Evolutionary conservation across 768 basidiomycete species (phyloP).

Genomic region (Lentinus tigrinus): DNA sequence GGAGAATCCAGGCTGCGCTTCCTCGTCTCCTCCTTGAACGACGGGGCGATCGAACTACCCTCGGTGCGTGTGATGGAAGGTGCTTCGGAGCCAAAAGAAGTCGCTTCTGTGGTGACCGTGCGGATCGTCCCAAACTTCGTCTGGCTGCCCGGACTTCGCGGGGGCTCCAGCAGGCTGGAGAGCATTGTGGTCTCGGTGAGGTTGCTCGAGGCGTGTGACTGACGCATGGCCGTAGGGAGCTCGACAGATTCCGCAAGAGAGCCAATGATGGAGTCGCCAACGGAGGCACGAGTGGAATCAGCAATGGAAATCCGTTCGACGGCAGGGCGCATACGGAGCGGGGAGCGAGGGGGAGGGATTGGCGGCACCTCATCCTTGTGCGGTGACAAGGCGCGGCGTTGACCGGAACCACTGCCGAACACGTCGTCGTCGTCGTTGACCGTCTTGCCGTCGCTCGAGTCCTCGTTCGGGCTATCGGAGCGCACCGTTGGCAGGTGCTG

Average conservation of each 20-base stretch:
- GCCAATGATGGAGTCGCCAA: constrained; percentile 39
- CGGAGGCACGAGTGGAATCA: constrained; percentile 28
- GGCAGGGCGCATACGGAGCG: constrained; percentile 43
- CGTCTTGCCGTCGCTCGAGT: constrained; percentile 31
- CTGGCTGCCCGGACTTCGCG: constrained; percentile 38
- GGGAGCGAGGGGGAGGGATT: constrained; percentile 48
- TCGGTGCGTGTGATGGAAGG: constrained; percentile 68
- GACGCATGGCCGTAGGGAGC: constrained; percentile 40
- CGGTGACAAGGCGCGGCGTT: constrained; percentile 21
- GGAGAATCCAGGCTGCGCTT: constrained; percentile 30
- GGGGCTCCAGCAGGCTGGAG: constrained; percentile 43
- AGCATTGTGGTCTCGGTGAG: constrained; percentile 54
- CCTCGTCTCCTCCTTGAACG: constrained; percentile 42
- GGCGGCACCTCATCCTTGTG: constrained; percentile 40
- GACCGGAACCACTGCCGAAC: constrained; percentile 14
- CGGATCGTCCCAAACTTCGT: constrained; percentile 75
- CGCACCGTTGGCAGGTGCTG: constrained; percentile 49
- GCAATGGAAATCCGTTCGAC: constrained; percentile 26
- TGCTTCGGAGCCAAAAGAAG: constrained; percentile 57
- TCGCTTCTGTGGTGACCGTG: constrained; percentile 81
- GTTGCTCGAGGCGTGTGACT: constrained; percentile 62
- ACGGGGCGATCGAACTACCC: constrained; percentile 55
- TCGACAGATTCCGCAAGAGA: constrained; percentile 32
- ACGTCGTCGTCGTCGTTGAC: constrained; percentile 28
- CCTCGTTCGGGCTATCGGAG: constrained; percentile 54